phyloP scores from a whole-genome alignment of 352 stramenopile genomes.

The Phytophthora sansomeana region DNA sequence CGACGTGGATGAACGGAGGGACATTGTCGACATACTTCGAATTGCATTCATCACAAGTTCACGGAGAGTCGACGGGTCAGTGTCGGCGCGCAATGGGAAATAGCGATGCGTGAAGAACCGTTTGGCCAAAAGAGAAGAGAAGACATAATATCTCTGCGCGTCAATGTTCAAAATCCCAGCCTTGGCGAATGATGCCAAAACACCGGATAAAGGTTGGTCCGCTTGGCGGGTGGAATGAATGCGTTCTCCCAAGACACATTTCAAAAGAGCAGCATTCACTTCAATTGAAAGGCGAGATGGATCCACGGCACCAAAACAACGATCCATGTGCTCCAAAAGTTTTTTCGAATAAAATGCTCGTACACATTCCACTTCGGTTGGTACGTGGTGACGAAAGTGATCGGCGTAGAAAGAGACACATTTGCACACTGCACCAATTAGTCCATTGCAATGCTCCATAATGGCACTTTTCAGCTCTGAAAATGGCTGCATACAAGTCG shows the following conservation, averaged over 20 bases:
- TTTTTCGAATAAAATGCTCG: conserved; percentile 10
- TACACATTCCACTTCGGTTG: conserved; percentile 15
- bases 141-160: neutral
- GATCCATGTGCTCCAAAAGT: conserved; percentile 10
- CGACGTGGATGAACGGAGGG: neutral
- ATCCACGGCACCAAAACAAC: conserved; percentile 3
- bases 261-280: neutral
- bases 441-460: conserved; percentile 13
- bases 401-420: conserved; percentile 12
- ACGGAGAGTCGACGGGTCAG: neutral
- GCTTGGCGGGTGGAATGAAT: neutral
- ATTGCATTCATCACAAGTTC: conserved; percentile 6
- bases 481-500: conserved; percentile 9
- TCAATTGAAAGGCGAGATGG: neutral
- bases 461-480: conserved; percentile 6
- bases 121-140: neutral
- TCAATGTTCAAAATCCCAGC: conserved; percentile 5
- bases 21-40: conserved; percentile 1
- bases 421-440: conserved; percentile 12
- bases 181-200: conserved; percentile 2
- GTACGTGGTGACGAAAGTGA: conserved; percentile 8
- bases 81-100: neutral
- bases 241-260: conserved; percentile 1
- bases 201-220: neutral
- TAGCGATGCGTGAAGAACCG: conserved; percentile 2